A percentile compares a stretch with the other conserved stretches of the same genome.
phyloP scores from a whole-genome alignment of 192 early-diverging fungal genomes.

The Diversispora eburnea region DNA sequence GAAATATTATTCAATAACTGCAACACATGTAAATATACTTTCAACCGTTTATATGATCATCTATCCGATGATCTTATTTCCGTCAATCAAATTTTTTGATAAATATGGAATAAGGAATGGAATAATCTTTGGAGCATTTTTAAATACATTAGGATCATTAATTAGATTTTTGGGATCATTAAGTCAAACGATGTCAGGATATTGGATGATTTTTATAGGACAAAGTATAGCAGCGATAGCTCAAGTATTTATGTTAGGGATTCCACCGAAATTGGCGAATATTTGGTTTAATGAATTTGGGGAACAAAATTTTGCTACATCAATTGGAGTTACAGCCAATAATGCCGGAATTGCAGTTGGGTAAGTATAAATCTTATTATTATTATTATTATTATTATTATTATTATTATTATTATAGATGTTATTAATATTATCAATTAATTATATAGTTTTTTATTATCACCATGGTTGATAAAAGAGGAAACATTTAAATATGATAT shows the following conservation, averaged over 20 bases:
- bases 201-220: conserved; percentile 41
- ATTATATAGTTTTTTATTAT: conserved; percentile 30
- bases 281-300: conserved; percentile 48
- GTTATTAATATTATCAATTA: neutral
- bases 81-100: conserved; percentile 38
- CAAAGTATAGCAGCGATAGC: conserved; percentile 48
- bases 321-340: conserved; percentile 42
- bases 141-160: conserved; percentile 34
- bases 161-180: conserved; percentile 40
- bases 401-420: neutral
- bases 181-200: conserved; percentile 31
- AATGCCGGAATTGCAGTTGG: conserved; percentile 43
- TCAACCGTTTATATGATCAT: conserved; percentile 40
- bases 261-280: conserved; percentile 54
- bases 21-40: conserved; percentile 34
- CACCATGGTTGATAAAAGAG: conserved; percentile 38
- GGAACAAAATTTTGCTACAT: conserved; percentile 42
- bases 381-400: neutral
- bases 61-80: conserved; percentile 39
- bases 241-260: conserved; percentile 56
- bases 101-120: conserved; percentile 35
- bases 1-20: conserved; percentile 33
- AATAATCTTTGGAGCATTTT: conserved; percentile 37
- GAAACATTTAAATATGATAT: conserved; percentile 35
- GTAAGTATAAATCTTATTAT: neutral